phyloP scores from a whole-genome alignment of 179 eudicot species.

The Silene coronaria region DNA sequence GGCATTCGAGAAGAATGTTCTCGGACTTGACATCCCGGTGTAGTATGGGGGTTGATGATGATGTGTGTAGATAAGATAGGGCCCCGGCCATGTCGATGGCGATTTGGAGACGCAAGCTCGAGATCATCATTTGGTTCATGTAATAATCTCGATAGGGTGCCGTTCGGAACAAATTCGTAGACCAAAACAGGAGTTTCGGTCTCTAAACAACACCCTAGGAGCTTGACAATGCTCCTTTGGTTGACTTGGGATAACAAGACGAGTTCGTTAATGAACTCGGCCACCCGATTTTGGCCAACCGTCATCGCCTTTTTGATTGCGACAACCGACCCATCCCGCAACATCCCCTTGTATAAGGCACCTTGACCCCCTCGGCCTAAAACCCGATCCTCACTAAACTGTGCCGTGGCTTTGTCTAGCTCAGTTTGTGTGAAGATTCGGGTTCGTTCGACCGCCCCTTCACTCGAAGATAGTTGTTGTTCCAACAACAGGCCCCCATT shows the following conservation, averaged over 20 bases:
- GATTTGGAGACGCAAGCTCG: constrained; percentile 29
- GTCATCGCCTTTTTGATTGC: constrained; percentile 8
- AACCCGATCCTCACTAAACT: constrained; percentile 31
- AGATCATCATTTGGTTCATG: constrained; percentile 28
- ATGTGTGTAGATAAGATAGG: constrained; percentile 28
- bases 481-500: constrained; percentile 30
- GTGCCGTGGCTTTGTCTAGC: constrained; percentile 38
- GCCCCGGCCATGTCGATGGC: constrained; percentile 30
- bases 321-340: constrained; percentile 29
- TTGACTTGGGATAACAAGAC: constrained; percentile 39
- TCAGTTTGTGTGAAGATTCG: constrained; percentile 36
- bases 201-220: constrained; percentile 45
- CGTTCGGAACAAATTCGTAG: constrained; percentile 38
- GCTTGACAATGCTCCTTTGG: constrained; percentile 38
- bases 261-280: constrained; percentile 46
- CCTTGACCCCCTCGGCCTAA: constrained; percentile 53
- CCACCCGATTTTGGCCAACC: constrained; percentile 22
- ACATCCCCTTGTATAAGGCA: constrained; percentile 39
- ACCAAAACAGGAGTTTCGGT: constrained; percentile 39
- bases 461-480: constrained; percentile 26
- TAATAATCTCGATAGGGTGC: constrained; percentile 29
- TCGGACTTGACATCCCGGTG: constrained; percentile 34
- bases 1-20: constrained; percentile 32
- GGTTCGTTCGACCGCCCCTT: constrained; percentile 26
- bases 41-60: constrained; percentile 23